Evolutionary conservation across 2,329 filamentous ascomycete genomes (phyloP).

Genomic region (Aspergillus clavatus): DNA sequence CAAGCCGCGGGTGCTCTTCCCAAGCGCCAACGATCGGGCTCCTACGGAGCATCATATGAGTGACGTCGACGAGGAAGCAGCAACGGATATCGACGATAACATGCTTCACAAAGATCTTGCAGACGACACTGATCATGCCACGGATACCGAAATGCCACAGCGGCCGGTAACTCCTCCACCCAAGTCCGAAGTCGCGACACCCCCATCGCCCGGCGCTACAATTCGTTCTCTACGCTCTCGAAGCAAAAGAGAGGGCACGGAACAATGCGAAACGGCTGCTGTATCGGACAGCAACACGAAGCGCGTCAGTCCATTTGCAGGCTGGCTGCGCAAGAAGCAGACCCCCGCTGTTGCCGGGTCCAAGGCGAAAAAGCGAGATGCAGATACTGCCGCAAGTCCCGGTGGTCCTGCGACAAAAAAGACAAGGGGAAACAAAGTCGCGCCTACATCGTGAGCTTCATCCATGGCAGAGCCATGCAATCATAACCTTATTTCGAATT

Average conservation of each 20-base stretch:
- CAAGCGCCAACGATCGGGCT: slow-evolving; percentile 41
- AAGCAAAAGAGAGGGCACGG: slow-evolving; percentile 21
- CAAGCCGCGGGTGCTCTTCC: slow-evolving; percentile 58
- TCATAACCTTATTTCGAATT: not conserved
- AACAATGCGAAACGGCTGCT: slow-evolving; percentile 21
- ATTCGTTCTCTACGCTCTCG: slow-evolving; percentile 32
- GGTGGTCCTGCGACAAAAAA: slow-evolving; percentile 28
- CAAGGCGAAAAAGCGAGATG: slow-evolving; percentile 34
- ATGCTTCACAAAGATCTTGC: slow-evolving; percentile 13
- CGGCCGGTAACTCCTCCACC: slow-evolving; percentile 20
- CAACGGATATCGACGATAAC: slow-evolving; percentile 51
- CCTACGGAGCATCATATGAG: slow-evolving; percentile 36
- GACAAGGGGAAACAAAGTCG: slow-evolving; percentile 20
- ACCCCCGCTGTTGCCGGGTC: slow-evolving; percentile 20
- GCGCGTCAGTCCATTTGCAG: slow-evolving; percentile 38
- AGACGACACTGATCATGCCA: slow-evolving; percentile 13
- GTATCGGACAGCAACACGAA: slow-evolving; percentile 26
- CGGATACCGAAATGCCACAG: slow-evolving; percentile 14
- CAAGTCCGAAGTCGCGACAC: slow-evolving; percentile 19
- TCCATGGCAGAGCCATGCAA: too few relatives aligned
- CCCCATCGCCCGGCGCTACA: slow-evolving; percentile 29
- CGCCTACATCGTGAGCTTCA: slow-evolving; percentile 10
- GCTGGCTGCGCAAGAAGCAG: slow-evolving; percentile 39
- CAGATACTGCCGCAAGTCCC: slow-evolving; percentile 23
- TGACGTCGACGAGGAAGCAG: slow-evolving; percentile 48